Evolutionary conservation across 768 basidiomycete species (phyloP).

Genomic region (Suillus occidentalis): DNA sequence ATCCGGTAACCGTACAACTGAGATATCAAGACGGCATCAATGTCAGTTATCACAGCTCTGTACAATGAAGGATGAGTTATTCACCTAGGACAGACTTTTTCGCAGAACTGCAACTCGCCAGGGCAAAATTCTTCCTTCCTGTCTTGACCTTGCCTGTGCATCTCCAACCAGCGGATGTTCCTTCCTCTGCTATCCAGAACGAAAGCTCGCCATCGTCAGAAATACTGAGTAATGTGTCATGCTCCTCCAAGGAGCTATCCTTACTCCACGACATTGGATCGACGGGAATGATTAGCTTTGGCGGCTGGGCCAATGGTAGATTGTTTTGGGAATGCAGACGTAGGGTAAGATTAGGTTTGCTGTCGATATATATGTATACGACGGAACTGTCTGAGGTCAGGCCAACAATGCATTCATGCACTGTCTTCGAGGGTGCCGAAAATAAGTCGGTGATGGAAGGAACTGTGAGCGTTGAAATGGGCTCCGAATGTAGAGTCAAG

Average conservation of each 20-base stretch:
- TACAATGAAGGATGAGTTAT: conserved; percentile 21
- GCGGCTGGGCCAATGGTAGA: conserved; percentile 51
- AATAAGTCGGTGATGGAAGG: conserved; percentile 62
- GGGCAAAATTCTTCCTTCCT: conserved; percentile 59
- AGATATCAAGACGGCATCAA: background rate
- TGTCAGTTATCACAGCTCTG: conserved; percentile 7
- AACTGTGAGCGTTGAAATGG: conserved; percentile 42
- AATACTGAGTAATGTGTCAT: conserved; percentile 79
- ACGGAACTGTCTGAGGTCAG: conserved; percentile 62
- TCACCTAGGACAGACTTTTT: conserved; percentile 89
- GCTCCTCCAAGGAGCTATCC: conserved; percentile 45
- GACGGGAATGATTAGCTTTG: conserved; percentile 66
- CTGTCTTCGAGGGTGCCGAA: conserved; percentile 55
- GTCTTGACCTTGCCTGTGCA: conserved; percentile 78
- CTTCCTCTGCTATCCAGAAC: conserved; percentile 77
- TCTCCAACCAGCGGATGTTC: conserved; percentile 45
- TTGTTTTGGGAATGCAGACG: conserved; percentile 46
- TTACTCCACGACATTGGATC: conserved; percentile 87
- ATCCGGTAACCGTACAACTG: conserved; percentile 60
- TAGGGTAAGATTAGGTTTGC: conserved; percentile 38
- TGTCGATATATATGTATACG: conserved; percentile 50
- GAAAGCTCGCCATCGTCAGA: conserved; percentile 75
- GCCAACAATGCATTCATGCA: conserved; percentile 61
- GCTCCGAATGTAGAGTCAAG: conserved; percentile 55
- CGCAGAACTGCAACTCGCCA: conserved; percentile 83